These are phyloP conservation scores for Herpomyces periplanetae DNA, from an alignment of 2,329 filamentous ascomycete genomes.

Conservation along the genomic window DNA sequence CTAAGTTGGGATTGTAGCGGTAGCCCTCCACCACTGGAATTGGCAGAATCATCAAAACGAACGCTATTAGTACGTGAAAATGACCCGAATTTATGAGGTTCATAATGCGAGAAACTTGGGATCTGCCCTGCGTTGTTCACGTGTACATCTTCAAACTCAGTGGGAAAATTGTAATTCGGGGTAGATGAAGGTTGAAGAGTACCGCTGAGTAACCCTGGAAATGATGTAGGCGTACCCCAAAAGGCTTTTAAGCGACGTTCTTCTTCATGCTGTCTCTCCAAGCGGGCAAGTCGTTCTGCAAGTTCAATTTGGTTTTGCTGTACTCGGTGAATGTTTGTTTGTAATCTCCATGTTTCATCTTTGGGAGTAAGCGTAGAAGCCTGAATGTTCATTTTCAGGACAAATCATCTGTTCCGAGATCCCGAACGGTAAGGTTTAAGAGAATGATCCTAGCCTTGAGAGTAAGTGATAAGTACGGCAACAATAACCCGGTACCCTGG, in stretches of 20 bases:
- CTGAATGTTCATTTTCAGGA: conserved; percentile 18
- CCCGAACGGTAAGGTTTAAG: too few species aligned
- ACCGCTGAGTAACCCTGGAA: conserved; percentile 43
- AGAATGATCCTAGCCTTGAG: too few species aligned
- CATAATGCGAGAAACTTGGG: conserved; percentile 47
- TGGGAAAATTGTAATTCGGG: conserved; percentile 1
- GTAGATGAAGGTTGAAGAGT: conserved; percentile 21
- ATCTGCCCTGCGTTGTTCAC: conserved; percentile 38
- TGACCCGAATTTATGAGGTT: conserved; percentile 42
- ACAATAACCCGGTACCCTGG: too few species aligned
- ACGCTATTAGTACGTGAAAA: conserved; percentile 85
- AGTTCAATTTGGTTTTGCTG: conserved; percentile 19
- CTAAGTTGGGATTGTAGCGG: conserved; percentile 46
- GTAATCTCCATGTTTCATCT: conserved; percentile 22
- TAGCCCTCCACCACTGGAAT: conserved; percentile 62
- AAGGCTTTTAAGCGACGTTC: too few species aligned
- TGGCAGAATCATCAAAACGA: conserved; percentile 75
- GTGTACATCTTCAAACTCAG: conserved; percentile 32
- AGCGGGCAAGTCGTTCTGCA: conserved; percentile 16
- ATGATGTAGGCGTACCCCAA: conserved; percentile 51
- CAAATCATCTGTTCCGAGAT: too few species aligned
- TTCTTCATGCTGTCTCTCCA: conserved; percentile 21
- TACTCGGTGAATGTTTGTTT: conserved; percentile 19
- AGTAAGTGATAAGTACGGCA: too few species aligned
- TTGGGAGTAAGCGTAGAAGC: conserved; percentile 18